phyloP scores from a whole-genome alignment of 2,329 filamentous ascomycete species.

The Exophiala calicioides region DNA sequence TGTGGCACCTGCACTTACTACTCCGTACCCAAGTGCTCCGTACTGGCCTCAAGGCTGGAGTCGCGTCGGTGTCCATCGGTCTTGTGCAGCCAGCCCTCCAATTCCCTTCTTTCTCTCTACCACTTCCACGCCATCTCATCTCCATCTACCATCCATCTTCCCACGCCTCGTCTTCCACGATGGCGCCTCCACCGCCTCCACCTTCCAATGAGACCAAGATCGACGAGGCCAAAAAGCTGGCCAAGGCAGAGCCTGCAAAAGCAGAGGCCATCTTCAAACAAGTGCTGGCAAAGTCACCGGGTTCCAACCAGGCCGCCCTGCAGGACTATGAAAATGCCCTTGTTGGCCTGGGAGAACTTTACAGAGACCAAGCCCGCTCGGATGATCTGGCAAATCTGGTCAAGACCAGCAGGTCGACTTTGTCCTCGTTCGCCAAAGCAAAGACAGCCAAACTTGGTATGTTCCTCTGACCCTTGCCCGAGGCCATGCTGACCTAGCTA shows the following conservation, averaged over 20 bases:
- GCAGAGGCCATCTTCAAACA: conserved; percentile 88
- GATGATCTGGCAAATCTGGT: conserved; percentile 87
- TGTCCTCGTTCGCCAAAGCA: conserved; percentile 96
- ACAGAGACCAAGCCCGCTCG: conserved; percentile 76
- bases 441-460: conserved; percentile 97
- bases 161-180: conserved; percentile 4
- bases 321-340: conserved; percentile 90
- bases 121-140: neutral
- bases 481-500: conserved; percentile 15
- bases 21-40: too few relatives aligned
- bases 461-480: neutral
- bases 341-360: conserved; percentile 86
- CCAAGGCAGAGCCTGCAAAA: conserved; percentile 76
- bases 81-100: conserved; percentile 11
- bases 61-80: too few relatives aligned
- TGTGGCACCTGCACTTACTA: too few relatives aligned
- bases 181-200: conserved; percentile 37
- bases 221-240: conserved; percentile 83
- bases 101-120: neutral
- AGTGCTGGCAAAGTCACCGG: conserved; percentile 81
- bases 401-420: conserved; percentile 82
- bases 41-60: too few relatives aligned
- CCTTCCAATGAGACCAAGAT: conserved; percentile 65
- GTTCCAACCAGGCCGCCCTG: conserved; percentile 79
- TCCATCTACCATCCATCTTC: conserved; percentile 4